Evolutionary conservation across 176 grass and related monocot genomes (phyloP), one percentile per base, ranked within the genome.

Genomic region (Lolium perenne): DNA sequence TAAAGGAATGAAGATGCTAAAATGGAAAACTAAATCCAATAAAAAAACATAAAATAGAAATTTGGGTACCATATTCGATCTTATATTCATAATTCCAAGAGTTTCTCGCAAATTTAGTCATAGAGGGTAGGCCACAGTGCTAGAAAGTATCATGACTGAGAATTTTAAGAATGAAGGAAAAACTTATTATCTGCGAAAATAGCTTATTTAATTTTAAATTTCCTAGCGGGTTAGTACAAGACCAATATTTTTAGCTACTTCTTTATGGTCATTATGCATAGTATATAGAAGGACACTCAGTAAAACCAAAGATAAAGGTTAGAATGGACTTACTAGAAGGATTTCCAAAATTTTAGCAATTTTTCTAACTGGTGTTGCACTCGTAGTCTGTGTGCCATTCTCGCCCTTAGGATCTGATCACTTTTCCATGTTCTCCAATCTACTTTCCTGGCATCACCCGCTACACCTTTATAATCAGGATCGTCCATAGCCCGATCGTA

Each of bases 321-420:
- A 35, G 32, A 35, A 35, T 35, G 32, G 32, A 38, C 43, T 80
- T 90, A 93, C 95, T 65, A 95, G 59, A 85, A 55, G 70, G 82
- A 64, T 83, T 91, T 95, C 58, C 87, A 83, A 58, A 90, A 82
- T 92, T 88, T 91, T 90, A 80, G 91, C 63, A 69, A 93, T 95
- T 70, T 97, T 93, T 82, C 89, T 84, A 81, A 91, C 79, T 53
- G 87, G 74, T 72, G 78, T 46, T 87, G 38, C 83, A 38, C 66
- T 84, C 13, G 53, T 77, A 74, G 57, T 85, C 22, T 68, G 92
- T 38, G 25, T 80, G 21, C 60, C 58, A 41, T 69, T 80, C 69
- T 85, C 90, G 6, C 80, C 72, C 87, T 85, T 87, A 32, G 2
- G 14, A 78, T 85, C 79, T 57, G 1, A 35, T 35, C 32, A 35